phyloP scores from a whole-genome alignment of 345 rosid genomes.

The Ceriops tagal region DNA sequence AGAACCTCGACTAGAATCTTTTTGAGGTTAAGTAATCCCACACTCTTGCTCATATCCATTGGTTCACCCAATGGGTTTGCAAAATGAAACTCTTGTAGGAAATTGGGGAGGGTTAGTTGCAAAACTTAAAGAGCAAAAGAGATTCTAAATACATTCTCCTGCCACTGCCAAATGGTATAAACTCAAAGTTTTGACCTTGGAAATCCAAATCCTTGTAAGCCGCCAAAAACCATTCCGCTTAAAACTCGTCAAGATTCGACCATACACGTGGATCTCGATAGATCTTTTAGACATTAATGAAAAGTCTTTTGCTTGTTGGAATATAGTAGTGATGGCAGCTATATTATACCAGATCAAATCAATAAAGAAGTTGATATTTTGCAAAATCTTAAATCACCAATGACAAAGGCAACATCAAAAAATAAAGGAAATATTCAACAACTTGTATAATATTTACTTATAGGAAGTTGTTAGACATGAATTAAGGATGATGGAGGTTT shows the following conservation, averaged over 20 bases:
- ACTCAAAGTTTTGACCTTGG: neutral
- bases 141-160: conserved; percentile 8
- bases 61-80: neutral
- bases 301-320: neutral
- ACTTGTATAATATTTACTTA: no score
- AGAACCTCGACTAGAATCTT: conserved; percentile 1
- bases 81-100: conserved; percentile 2
- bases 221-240: neutral
- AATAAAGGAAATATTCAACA: no score
- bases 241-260: neutral
- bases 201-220: neutral
- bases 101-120: conserved; percentile 1
- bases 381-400: no score
- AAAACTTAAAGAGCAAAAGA: conserved; percentile 7
- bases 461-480: no score
- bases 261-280: conserved; percentile 1
- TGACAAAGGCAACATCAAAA: no score
- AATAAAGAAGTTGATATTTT: no score
- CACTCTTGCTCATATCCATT: conserved; percentile 4
- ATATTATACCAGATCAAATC: no score
- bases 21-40: neutral
- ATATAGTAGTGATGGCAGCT: neutral
- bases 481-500: no score
- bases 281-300: conserved; percentile 1
- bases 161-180: conserved; percentile 7